Evolutionary conservation across 2,329 filamentous ascomycete species (phyloP).

Genomic region (Trichoderma atroviride): DNA sequence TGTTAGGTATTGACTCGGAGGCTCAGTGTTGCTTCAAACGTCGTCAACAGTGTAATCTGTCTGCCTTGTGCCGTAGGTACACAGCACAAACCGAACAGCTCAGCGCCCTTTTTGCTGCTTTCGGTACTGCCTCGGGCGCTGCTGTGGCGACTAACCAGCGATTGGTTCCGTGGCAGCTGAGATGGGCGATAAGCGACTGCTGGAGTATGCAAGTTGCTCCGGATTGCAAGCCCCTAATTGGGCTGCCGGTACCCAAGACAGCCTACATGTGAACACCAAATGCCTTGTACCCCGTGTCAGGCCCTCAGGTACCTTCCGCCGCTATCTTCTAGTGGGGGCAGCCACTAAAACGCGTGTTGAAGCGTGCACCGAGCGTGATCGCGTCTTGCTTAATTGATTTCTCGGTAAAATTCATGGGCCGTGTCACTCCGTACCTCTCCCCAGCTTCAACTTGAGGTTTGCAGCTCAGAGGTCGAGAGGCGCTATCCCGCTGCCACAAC

Average conservation of each 20-base stretch:
- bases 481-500: not conserved
- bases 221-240: not conserved
- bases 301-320: not conserved
- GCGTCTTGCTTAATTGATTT: slow-evolving; percentile 29
- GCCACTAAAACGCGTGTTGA: slow-evolving; percentile 27
- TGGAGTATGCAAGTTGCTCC: slow-evolving; percentile 1
- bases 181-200: slow-evolving; percentile 20
- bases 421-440: slow-evolving; percentile 21
- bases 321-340: slow-evolving; percentile 9
- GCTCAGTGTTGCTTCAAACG: not conserved
- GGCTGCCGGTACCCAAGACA: not conserved
- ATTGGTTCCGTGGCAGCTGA: not conserved
- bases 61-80: not conserved
- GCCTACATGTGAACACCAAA: not conserved
- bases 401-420: slow-evolving; percentile 19
- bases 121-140: not conserved
- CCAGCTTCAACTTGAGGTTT: slow-evolving; percentile 6
- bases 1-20: not conserved
- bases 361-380: slow-evolving; percentile 29
- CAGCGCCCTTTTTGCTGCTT: not conserved
- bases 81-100: not conserved
- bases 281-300: not conserved
- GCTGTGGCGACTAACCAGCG: slow-evolving; percentile 6
- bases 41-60: not conserved
- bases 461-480: not conserved